These are phyloP conservation scores for Akanthomyces dipterigenus DNA, from an alignment of 2,329 filamentous ascomycete species.

Conservation along the genomic window DNA sequence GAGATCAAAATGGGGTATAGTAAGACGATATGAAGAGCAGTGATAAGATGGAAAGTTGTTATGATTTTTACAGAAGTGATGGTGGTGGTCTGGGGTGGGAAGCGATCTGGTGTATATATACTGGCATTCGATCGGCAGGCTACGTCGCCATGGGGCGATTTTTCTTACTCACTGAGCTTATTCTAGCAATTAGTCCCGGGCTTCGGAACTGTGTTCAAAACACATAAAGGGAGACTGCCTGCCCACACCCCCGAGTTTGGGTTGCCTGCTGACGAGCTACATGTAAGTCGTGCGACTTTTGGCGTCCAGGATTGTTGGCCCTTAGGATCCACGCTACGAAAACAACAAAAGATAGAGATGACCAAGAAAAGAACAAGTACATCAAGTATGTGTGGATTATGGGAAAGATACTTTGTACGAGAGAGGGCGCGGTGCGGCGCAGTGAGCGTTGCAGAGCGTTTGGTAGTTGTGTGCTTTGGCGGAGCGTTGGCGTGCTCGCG, in stretches of 20 bases:
- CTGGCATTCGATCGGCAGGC: neutral
- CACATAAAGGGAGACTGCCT: neutral
- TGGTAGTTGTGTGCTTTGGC: conserved; percentile 2
- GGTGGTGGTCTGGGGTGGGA: conserved; percentile 16
- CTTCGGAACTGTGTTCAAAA: neutral
- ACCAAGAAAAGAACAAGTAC: neutral
- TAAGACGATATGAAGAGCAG: neutral
- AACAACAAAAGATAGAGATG: neutral
- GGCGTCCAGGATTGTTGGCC: conserved; percentile 5
- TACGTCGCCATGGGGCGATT: neutral
- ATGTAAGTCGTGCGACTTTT: neutral
- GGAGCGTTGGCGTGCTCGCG: conserved; percentile 10
- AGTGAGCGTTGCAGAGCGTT: neutral
- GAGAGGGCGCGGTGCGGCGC: neutral
- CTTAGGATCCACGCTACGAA: conserved; percentile 3
- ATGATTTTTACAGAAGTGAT: conserved; percentile 15
- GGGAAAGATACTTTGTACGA: neutral
- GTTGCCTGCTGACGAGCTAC: neutral
- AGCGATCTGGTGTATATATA: conserved; percentile 15
- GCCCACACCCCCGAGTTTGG: neutral
- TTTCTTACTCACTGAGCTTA: neutral
- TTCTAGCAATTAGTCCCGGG: neutral
- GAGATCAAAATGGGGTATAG: neutral
- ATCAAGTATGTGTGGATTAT: neutral
- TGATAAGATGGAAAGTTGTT: neutral